A percentile compares a stretch with the other conserved stretches of the same genome.
phyloP scores from a whole-genome alignment of 2,329 filamentous ascomycete species.

The Biscogniauxia sp. region DNA sequence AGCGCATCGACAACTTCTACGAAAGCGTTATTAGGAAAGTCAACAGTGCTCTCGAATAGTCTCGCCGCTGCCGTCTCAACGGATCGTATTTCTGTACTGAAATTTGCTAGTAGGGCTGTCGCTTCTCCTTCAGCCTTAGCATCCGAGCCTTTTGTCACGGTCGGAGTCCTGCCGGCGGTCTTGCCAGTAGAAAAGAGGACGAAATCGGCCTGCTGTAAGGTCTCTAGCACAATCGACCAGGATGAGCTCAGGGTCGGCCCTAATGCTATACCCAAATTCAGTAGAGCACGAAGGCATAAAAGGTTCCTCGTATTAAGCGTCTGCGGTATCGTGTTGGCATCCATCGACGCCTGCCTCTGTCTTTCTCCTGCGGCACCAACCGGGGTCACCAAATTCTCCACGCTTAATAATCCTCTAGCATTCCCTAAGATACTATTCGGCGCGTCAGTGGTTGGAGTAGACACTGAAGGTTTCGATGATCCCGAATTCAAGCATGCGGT shows the following conservation, averaged over 20 bases:
- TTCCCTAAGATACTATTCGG: slow-evolving; percentile 64
- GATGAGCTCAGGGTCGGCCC: slow-evolving; percentile 81
- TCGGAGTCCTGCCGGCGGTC: slow-evolving; percentile 49
- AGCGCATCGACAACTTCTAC: slow-evolving; percentile 73
- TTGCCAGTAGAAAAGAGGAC: slow-evolving; percentile 69
- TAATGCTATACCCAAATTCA: slow-evolving; percentile 94
- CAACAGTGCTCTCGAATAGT: slow-evolving; percentile 85
- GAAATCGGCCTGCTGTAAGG: slow-evolving; percentile 87
- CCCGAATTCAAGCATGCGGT: slow-evolving; percentile 57
- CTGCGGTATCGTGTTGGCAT: slow-evolving; percentile 42
- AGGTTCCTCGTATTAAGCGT: slow-evolving; percentile 85
- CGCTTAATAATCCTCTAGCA: slow-evolving; percentile 68
- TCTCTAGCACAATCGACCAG: slow-evolving; percentile 90
- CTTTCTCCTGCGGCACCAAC: slow-evolving; percentile 56
- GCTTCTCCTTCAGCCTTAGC: slow-evolving; percentile 50
- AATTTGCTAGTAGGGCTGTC: slow-evolving; percentile 57
- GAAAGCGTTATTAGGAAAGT: slow-evolving; percentile 84
- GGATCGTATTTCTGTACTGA: slow-evolving; percentile 78
- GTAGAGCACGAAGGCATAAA: slow-evolving; percentile 80
- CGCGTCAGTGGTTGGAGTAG: slow-evolving; percentile 49
- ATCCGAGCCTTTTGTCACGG: slow-evolving; percentile 46
- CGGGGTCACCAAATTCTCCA: slow-evolving; percentile 66
- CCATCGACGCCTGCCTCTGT: slow-evolving; percentile 57
- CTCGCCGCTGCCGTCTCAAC: slow-evolving; percentile 85
- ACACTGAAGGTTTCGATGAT: slow-evolving; percentile 40